These are phyloP conservation scores for Cystobasidium sp. DNA, from an alignment of 1,284 basidiomycete genomes.

Conservation along the genomic window DNA sequence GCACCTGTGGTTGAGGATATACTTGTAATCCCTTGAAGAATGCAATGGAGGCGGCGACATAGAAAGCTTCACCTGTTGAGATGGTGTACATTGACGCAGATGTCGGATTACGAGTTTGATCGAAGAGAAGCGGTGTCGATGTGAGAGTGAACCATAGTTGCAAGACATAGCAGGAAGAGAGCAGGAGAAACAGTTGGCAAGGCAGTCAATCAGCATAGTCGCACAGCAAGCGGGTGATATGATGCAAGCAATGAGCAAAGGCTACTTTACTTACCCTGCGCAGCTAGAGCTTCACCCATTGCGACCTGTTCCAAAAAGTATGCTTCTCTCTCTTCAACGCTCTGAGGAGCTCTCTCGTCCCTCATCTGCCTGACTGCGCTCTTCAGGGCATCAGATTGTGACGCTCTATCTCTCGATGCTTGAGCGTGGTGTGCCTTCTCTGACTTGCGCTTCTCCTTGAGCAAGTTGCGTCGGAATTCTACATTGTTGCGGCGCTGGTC, in stretches of 20 bases:
- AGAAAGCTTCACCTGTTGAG: constrained; percentile 69
- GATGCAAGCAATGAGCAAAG: neutral
- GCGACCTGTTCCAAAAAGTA: constrained; percentile 91
- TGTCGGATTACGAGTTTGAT: constrained; percentile 20
- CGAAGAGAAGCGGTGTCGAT: neutral
- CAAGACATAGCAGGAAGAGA: neutral
- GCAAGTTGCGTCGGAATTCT: constrained; percentile 83
- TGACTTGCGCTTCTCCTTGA: constrained; percentile 29
- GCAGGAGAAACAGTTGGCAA: neutral
- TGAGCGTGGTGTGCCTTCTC: constrained; percentile 12
- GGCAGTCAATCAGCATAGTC: neutral
- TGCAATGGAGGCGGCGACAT: constrained; percentile 79
- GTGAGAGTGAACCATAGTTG: neutral
- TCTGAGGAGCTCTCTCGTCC: constrained; percentile 34
- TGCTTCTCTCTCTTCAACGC: constrained; percentile 64
- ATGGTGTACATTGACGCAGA: neutral
- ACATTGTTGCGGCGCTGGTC: constrained; percentile 87
- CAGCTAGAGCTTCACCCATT: constrained; percentile 81
- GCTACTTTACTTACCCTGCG: constrained; percentile 66
- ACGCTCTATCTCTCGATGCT: constrained; percentile 15
- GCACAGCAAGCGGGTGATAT: neutral
- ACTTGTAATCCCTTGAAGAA: constrained; percentile 94
- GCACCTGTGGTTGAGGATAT: constrained; percentile 66
- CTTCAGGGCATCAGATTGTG: constrained; percentile 34
- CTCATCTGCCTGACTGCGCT: constrained; percentile 33